A percentile compares a stretch with the other conserved stretches of the same genome.
phyloP scores from a whole-genome alignment of 202 grass and related monocot genomes.

The Hordeum pubiflorum region DNA sequence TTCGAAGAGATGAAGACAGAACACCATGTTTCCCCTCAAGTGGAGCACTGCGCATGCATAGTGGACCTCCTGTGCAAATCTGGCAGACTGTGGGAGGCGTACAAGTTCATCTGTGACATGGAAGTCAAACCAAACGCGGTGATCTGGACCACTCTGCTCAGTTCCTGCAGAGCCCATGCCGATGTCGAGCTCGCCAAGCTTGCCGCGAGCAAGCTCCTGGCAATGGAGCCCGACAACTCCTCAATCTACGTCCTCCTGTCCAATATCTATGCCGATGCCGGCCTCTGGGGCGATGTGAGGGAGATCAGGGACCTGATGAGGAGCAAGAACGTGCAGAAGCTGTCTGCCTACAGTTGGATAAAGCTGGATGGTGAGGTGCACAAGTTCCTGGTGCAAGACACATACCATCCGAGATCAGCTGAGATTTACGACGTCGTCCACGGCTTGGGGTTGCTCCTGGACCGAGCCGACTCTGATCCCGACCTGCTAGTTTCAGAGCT shows the following conservation, averaged over 20 bases:
- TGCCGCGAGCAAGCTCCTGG: conserved; percentile 38
- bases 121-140: conserved; percentile 55
- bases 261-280: conserved; percentile 59
- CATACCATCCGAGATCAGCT: conserved; percentile 41
- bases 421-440: conserved; percentile 52
- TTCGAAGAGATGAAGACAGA: conserved; percentile 49
- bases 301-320: conserved; percentile 62
- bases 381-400: conserved; percentile 73
- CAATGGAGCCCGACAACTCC: conserved; percentile 56
- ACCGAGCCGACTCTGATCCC: conserved; percentile 16
- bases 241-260: conserved; percentile 67
- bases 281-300: conserved; percentile 56
- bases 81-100: conserved; percentile 48
- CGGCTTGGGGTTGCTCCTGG: conserved; percentile 49
- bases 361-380: conserved; percentile 62
- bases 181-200: conserved; percentile 57
- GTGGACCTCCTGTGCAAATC: conserved; percentile 73
- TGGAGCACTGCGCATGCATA: conserved; percentile 72
- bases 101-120: conserved; percentile 66
- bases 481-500: conserved; percentile 31
- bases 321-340: conserved; percentile 71
- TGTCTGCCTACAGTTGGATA: conserved; percentile 82
- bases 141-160: conserved; percentile 67
- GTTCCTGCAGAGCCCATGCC: conserved; percentile 50
- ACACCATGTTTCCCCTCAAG: conserved; percentile 40